A percentile compares a stretch with the other conserved stretches of the same genome.
These are phyloP conservation scores for Diphasiastrum complanatum DNA, from an alignment of 83 land plant species.

Conservation along the genomic window DNA sequence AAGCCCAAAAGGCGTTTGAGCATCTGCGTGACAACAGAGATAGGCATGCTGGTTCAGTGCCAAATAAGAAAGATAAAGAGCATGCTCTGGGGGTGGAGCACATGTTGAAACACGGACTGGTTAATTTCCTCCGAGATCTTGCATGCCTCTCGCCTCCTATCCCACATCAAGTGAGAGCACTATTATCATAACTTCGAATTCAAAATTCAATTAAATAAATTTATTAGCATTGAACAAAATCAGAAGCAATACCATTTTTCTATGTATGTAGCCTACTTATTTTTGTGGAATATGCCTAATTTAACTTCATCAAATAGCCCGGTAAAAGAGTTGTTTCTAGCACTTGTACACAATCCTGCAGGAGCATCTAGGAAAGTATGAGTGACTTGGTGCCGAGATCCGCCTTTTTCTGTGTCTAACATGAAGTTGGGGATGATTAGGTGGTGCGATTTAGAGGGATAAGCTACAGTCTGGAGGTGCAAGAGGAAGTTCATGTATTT, in stretches of 20 bases:
- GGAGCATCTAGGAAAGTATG: no score
- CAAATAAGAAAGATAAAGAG: not conserved
- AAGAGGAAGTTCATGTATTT: slow-evolving; percentile 9
- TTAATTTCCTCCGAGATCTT: slow-evolving; percentile 22
- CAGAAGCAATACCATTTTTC: no score
- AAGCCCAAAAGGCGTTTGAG: slow-evolving; percentile 21
- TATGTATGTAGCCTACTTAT: not conserved
- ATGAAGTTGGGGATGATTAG: no score
- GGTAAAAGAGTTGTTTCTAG: not conserved
- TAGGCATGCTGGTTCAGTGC: not conserved
- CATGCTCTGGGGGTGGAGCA: slow-evolving; percentile 29
- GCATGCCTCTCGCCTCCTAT: slow-evolving; percentile 32
- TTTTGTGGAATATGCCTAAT: not conserved
- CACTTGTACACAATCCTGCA: no score
- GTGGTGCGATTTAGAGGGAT: slow-evolving; percentile 25
- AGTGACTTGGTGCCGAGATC: no score
- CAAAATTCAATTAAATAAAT: not conserved
- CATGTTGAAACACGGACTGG: slow-evolving; percentile 27
- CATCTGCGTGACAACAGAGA: slow-evolving; percentile 2
- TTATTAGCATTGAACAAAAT: no score
- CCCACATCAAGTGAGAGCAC: slow-evolving; percentile 28
- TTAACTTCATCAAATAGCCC: not conserved
- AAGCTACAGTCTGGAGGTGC: slow-evolving; percentile 12
- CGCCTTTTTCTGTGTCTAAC: no score
- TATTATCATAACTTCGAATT: not conserved